Evolutionary conservation across 257 asterid genomes (phyloP).

Genomic region (Galeopsis tetrahit): DNA sequence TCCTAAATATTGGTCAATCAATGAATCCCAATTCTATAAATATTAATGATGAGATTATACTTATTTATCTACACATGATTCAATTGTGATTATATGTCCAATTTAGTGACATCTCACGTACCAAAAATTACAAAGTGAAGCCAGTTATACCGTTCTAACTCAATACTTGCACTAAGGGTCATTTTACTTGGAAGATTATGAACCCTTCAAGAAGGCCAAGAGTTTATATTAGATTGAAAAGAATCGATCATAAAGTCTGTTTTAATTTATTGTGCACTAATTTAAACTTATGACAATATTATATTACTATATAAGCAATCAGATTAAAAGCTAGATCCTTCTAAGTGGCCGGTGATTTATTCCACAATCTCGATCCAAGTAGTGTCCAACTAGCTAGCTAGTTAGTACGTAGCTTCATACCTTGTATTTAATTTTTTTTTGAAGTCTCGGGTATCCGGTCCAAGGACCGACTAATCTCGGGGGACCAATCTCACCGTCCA

Average conservation of each 20-base stretch:
- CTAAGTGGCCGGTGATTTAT: slow-evolving; percentile 33
- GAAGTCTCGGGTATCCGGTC: too few relatives aligned
- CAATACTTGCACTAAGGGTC: too few relatives aligned
- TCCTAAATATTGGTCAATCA: too few relatives aligned
- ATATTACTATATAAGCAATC: slow-evolving; percentile 3
- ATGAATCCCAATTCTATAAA: too few relatives aligned
- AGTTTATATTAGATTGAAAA: slow-evolving; percentile 19
- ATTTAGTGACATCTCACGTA: not conserved
- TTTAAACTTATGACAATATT: not conserved
- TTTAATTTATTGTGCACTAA: slow-evolving; percentile 33
- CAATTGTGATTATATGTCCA: not conserved
- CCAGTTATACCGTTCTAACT: too few relatives aligned
- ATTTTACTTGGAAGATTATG: not conserved
- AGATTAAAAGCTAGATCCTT: slow-evolving; percentile 8
- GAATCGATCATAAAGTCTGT: slow-evolving; percentile 32
- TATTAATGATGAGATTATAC: not conserved
- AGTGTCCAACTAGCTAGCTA: too few relatives aligned
- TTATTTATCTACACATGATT: not conserved
- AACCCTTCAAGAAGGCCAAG: slow-evolving; percentile 44
- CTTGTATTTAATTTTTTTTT: too few relatives aligned
- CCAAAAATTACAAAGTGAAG: not conserved
- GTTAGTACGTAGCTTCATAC: too few relatives aligned
- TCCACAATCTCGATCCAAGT: slow-evolving; percentile 34
- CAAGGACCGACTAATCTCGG: too few relatives aligned
- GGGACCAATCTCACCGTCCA: too few relatives aligned